phyloP scores from a whole-genome alignment of 2,329 filamentous ascomycete species.

The Neonectria faginata region DNA sequence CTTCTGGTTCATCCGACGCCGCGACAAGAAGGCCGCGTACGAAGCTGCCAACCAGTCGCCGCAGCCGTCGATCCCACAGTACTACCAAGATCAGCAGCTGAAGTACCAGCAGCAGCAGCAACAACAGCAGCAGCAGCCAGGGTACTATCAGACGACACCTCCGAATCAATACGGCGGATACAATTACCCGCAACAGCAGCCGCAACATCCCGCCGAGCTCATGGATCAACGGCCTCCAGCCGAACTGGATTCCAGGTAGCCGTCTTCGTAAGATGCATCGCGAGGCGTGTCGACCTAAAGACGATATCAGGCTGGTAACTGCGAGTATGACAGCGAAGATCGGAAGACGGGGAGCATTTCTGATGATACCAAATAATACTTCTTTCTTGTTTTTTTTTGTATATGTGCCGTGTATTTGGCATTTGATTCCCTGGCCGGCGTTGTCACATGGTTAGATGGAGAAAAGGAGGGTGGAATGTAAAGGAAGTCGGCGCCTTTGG shows the following conservation, averaged over 20 bases:
- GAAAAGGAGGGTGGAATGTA: background rate
- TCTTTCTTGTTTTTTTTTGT: conserved; percentile 1
- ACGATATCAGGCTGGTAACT: background rate
- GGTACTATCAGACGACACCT: background rate
- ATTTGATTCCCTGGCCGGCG: conserved; percentile 1
- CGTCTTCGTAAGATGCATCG: background rate
- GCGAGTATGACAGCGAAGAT: no score
- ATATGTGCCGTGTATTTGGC: background rate
- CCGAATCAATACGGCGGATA: conserved; percentile 11
- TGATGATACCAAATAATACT: conserved; percentile 4
- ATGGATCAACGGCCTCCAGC: conserved; percentile 13
- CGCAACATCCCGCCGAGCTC: conserved; percentile 15
- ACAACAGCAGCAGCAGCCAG: conserved; percentile 1
- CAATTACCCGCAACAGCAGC: background rate
- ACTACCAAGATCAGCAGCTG: conserved; percentile 17
- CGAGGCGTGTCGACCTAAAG: background rate
- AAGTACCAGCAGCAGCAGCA: conserved; percentile 1
- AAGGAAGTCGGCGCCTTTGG: background rate
- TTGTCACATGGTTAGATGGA: background rate
- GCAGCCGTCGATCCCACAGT: conserved; percentile 17
- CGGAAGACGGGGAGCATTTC: background rate
- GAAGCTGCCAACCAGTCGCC: conserved; percentile 14
- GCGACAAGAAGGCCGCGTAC: conserved; percentile 9
- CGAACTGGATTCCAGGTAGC: conserved; percentile 14
- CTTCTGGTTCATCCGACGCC: conserved; percentile 22